Evolutionary conservation across 148 eudicot species (phyloP), one percentile per base, ranked within the genome.

Genomic region (Diospyros lotus): DNA sequence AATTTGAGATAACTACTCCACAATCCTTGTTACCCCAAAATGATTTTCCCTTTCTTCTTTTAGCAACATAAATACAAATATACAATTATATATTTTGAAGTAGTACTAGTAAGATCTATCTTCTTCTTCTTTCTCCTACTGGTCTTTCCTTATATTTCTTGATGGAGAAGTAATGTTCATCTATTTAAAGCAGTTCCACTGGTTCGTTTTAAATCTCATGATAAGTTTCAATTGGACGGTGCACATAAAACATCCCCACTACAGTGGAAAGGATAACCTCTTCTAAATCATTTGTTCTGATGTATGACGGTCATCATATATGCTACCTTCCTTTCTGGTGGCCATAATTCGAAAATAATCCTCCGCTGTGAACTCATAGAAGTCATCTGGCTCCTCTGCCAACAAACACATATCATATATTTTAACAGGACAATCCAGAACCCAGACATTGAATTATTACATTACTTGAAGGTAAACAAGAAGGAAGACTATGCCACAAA

Each of bases 331-430:
- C 79, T 92, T 94, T 77, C 85, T 92, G 56, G 85, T 78, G 64
- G 78, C 78, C 82, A 89, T 12, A 44, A 92, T 80, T 43, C 81
- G 83, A 64, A 78, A 85, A 81, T 89, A 94, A 75, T 94, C 98
- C 71, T 85, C 96, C 7, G 93, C 72, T 2, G 91, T 91, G 77
- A 94, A 86, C 63, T 94, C 97, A 72, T 80, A 89, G 54, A 92
- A 87, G 28, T 91, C 97, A 74, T 94, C 97, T 53, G 87, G 55
- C 54, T 88, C 97, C 79, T 94, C 97, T 74, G 89, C 69, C 54
- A 74, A 79, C 6, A 7, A 78, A 81, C 38, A 28, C 38, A 50
- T 60, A 39, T 5, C 15, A 74, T 59, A 28, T 15, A 78, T 7
- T 58, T 67, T 56, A 52, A 9, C 5, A 71, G 1, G 62, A 45